Base-by-base conservation (phyloP, 208 protist genomes). In the Lotmaria passim region DNA sequence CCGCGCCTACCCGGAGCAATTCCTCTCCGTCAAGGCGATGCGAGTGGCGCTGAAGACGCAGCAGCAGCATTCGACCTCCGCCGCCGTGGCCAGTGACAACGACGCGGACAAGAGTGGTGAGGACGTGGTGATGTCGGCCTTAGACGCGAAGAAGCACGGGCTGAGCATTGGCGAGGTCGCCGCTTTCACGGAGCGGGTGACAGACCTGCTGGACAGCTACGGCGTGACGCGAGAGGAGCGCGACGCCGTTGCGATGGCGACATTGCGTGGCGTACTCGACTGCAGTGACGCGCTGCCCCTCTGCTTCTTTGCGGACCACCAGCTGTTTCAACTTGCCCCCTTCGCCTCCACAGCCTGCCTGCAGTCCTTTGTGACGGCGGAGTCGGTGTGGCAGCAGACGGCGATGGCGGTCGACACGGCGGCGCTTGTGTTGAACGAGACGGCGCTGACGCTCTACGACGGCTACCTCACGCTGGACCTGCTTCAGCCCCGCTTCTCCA, bases 11-110 rank as follows among this genome's bases (percentile, higher is more conserved):
- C 72, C 81, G 1, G 89, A 96, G 78, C 79, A 93, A 39, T 92
- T 85, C 63, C 65, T 94, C 36, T 93, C 88, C 7, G 79, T 93
- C 19, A 89, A 86, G 56, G 91, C 79, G 3, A 75, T 96, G 53
- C 91, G 91, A 7, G 62, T 90, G 11, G 79, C 70, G 7, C 64
- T 93, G 52, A 55, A 71, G 26, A 30, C 21, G 4, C 67, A 57
- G n/a, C 57, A 56, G 21, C 23, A 44, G 38, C 24, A 24, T 53
- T n/a, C 34, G 23, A 47, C 43, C 8, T 50, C 23, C 28, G 55
- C 48, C 26, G 31, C 44, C 15, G 60, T 31, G 12, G 43, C 43
- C 24, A 60, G 52, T 53, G 60, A 69, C 15, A 36, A 66, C 14
- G 52, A 43, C 51, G 61, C 56, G 15, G 52, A 34, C 41, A 48